phyloP scores from a whole-genome alignment of 495 filamentous ascomycete genomes.

The Cenococcum geophilum region DNA sequence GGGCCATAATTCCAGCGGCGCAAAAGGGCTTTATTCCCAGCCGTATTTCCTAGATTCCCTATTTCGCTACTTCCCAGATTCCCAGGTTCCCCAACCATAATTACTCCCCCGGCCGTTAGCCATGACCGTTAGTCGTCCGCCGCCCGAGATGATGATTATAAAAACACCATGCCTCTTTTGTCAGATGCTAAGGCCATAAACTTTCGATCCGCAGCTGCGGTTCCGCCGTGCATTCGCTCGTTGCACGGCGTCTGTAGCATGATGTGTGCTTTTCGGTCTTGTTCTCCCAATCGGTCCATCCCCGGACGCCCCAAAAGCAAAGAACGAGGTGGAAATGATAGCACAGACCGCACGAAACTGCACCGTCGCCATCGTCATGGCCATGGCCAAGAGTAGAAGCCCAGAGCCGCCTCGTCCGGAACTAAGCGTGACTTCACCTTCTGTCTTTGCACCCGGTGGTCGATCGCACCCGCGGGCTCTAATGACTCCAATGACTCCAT shows the following conservation, averaged over 20 bases:
- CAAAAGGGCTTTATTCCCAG: not conserved
- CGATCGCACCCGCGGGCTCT: too few relatives aligned
- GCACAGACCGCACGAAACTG: conserved; percentile 3
- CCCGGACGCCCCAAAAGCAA: conserved; percentile 18
- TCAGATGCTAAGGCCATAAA: conserved; percentile 1
- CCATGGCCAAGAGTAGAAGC: not conserved
- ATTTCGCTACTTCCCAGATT: too few relatives aligned
- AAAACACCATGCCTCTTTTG: not conserved
- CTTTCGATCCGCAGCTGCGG: conserved; percentile 10
- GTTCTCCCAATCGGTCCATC: conserved; percentile 13
- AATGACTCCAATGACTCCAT: too few relatives aligned
- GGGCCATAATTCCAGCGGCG: not conserved
- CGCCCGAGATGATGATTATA: not conserved
- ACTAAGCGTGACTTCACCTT: not conserved
- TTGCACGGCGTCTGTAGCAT: conserved; percentile 23
- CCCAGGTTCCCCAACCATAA: too few relatives aligned
- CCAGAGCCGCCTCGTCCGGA: not conserved
- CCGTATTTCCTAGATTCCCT: too few relatives aligned
- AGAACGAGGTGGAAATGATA: conserved; percentile 8
- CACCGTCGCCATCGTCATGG: not conserved
- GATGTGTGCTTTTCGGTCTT: conserved; percentile 13
- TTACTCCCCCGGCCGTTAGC: not conserved
- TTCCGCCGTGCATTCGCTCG: conserved; percentile 16
- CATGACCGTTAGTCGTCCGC: not conserved
- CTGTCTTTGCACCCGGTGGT: not conserved